Conservation (phyloP, 2,329 filamentous ascomycete genomes). For the Calonectria leucothoes region DNA sequence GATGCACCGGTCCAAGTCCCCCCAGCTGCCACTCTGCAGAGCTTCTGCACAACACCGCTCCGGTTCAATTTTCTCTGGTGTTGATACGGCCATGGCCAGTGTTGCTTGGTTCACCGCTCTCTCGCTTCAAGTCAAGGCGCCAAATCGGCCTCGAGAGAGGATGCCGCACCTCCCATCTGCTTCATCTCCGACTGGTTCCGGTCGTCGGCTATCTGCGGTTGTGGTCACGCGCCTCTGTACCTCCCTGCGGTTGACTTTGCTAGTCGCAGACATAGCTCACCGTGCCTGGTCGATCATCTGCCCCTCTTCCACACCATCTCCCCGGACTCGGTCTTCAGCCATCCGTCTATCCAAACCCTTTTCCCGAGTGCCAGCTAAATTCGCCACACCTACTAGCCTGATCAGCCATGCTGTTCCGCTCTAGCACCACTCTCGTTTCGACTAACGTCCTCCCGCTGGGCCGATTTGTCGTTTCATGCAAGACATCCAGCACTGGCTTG, state of each 20-base stretch:
- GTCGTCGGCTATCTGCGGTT: constrained; percentile 32
- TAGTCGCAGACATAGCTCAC: not conserved
- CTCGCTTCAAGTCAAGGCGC: not conserved
- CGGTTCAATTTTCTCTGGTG: not conserved
- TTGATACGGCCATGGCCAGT: not conserved
- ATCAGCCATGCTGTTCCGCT: not conserved
- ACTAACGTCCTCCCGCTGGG: constrained; percentile 21
- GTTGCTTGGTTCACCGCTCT: constrained; percentile 12
- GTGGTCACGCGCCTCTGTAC: constrained; percentile 13
- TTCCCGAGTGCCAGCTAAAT: not conserved
- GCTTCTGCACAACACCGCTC: not conserved
- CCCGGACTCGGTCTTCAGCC: not conserved
- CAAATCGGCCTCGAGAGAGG: not conserved
- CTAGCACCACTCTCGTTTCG: not conserved
- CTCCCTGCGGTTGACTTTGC: not conserved
- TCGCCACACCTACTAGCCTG: not conserved
- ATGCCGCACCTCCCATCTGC: not conserved
- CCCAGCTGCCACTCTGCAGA: not conserved
- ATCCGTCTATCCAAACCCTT: constrained; percentile 7
- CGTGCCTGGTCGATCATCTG: constrained; percentile 22
- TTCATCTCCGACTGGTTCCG: constrained; percentile 19
- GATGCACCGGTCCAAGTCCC: not conserved
- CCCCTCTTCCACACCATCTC: not conserved
- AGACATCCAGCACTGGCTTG: constrained; percentile 24
- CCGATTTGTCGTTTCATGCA: constrained; percentile 30